phyloP scores from a whole-genome alignment of 169 alveolate genomes.

The Eimeria acervulina region DNA sequence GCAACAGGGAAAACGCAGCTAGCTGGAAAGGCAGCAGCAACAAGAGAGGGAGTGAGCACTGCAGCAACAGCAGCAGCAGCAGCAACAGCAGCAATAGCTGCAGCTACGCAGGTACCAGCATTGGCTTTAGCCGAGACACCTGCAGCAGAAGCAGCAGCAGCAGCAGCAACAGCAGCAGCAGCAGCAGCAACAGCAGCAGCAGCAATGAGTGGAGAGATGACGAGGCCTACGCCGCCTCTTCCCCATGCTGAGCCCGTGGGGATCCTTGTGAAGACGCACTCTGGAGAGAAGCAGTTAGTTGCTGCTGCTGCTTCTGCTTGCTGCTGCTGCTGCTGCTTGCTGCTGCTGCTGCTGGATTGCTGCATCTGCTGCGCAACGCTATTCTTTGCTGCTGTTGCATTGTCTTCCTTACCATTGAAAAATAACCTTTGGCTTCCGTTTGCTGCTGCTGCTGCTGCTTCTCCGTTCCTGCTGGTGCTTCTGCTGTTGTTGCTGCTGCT shows the following conservation, averaged over 20 bases:
- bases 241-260: not conserved
- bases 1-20: too few relatives aligned
- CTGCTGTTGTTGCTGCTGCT: too few relatives aligned
- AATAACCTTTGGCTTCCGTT: too few relatives aligned
- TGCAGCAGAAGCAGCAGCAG: slow-evolving; percentile 24
- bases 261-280: not conserved
- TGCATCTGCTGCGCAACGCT: slow-evolving; percentile 17
- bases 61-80: slow-evolving; percentile 34
- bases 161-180: not conserved
- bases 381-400: too few relatives aligned
- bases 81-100: not conserved
- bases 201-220: not conserved
- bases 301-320: not conserved
- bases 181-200: not conserved
- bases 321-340: not conserved
- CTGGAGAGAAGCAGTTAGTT: not conserved
- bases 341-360: not conserved
- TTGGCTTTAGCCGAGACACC: not conserved
- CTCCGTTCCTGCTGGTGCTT: too few relatives aligned
- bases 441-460: too few relatives aligned
- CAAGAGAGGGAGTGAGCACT: too few relatives aligned
- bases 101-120: not conserved
- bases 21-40: too few relatives aligned
- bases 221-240: not conserved
- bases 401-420: too few relatives aligned